phyloP scores from a whole-genome alignment of 345 rosid species.

The Adansonia digitata region DNA sequence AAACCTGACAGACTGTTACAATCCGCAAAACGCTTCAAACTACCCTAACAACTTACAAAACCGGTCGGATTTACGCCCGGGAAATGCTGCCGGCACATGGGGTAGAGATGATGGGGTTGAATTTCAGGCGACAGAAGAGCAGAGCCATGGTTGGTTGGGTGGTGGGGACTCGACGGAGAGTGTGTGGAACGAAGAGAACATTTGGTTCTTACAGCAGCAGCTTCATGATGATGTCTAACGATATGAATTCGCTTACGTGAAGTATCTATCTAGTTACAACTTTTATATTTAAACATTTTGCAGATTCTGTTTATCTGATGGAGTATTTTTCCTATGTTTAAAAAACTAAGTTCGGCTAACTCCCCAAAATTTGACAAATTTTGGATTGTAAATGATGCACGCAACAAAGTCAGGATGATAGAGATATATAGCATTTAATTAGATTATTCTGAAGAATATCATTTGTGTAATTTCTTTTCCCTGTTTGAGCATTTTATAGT shows the following conservation, averaged over 20 bases:
- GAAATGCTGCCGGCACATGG: conserved; percentile 11
- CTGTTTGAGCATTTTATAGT: neutral
- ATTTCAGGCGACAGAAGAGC: conserved; percentile 1
- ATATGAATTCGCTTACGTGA: conserved; percentile 31
- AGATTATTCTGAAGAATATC: neutral
- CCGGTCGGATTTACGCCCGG: conserved; percentile 27
- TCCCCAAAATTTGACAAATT: neutral
- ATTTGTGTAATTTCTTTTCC: neutral
- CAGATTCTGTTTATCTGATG: neutral
- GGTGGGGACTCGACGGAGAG: conserved; percentile 42
- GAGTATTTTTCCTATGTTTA: neutral
- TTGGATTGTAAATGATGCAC: neutral
- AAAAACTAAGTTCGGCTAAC: neutral
- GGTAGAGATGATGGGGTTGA: conserved; percentile 17
- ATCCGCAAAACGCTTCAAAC: neutral
- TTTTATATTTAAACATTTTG: neutral
- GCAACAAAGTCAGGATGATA: neutral
- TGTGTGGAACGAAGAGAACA: conserved; percentile 52
- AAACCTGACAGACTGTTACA: conserved; percentile 25
- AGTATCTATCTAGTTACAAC: conserved; percentile 29
- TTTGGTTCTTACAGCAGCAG: conserved; percentile 40
- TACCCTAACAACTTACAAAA: conserved; percentile 20
- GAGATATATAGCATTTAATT: no score
- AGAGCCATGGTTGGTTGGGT: conserved; percentile 18
- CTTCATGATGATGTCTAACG: conserved; percentile 13